Base-by-base conservation (phyloP, 2,329 filamentous ascomycete genomes). In the Curvularia sp. region DNA sequence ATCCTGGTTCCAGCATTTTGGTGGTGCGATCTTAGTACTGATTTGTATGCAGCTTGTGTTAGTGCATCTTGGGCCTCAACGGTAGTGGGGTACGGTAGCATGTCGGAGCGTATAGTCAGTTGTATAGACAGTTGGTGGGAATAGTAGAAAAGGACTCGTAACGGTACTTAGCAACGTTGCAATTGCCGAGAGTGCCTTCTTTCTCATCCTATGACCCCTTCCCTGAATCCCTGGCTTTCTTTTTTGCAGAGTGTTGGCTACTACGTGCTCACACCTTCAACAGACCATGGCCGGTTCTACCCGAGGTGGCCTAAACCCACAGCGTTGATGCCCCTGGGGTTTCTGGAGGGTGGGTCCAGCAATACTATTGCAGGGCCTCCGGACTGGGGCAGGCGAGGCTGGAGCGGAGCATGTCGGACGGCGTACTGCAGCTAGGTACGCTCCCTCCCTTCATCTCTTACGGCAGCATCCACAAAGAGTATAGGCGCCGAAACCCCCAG, bases 391-490 rank as follows among this genome's bases (percentile, higher is more conserved):
- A 49, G 21, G 23, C 27, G 43, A 48, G 43, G 45, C 45, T 45
- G 27, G 46, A 50, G 46, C 45, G 45, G 55, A 46, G 39, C 38
- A 55, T 47, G 46, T 55, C 55, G 55, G 55, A 46, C 46, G 55
- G 51, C 45, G 51, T 58, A 58, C 55, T 55, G 27, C n/a, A 50
- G 55, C 42, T 36, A 50, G 55, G 39, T 45, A 58, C 39, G 27
- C 46, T 54, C 51, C 51, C 55, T 55, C 21, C 28, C 38, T 4
- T 30, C 15, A 19, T 50, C 12, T 8, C 21, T 19, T 49, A 30
- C 36, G 49, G 50, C 36, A 42, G n/a, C 45, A 18, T 39, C 49
- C 45, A n/a, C 38, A 60, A 53, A 38, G 15, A 32, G 49, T 46
- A 57, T 57, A 49, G 49, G 32, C 54, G 45, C 53, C 57, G 57